phyloP scores from a whole-genome alignment of 2,329 filamentous ascomycete genomes.

The Dactylellina parvicollis region DNA sequence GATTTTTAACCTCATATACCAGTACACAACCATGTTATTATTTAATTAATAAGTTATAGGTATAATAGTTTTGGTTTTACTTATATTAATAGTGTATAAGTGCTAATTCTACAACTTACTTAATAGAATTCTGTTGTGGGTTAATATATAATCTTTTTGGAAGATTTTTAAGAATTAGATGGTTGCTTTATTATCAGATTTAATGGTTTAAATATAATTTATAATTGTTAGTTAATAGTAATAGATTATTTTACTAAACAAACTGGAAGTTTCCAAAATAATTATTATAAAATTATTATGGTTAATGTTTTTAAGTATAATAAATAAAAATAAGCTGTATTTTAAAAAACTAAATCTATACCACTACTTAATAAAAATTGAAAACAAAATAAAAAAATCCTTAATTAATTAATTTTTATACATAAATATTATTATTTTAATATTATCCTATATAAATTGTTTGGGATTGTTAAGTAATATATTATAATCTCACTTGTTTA shows the following conservation, averaged over 20 bases:
- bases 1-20: background rate
- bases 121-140: background rate
- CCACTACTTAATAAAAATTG: background rate
- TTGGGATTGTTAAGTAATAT: background rate
- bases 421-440: background rate
- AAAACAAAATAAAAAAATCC: background rate
- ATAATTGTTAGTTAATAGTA: background rate
- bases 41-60: background rate
- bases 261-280: background rate
- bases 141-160: background rate
- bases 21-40: background rate
- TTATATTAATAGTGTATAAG: background rate
- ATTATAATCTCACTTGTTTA: background rate
- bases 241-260: background rate
- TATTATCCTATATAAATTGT: background rate
- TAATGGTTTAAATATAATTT: background rate
- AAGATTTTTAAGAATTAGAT: background rate
- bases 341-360: conserved; percentile 3
- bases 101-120: background rate
- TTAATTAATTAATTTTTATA: background rate
- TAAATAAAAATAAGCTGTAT: conserved; percentile 2
- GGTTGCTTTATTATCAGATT: background rate
- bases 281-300: background rate
- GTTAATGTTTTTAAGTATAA: background rate
- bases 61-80: background rate